These are phyloP conservation scores for Striga hermonthica DNA, from an alignment of 305 asterid species.

Conservation along the genomic window DNA sequence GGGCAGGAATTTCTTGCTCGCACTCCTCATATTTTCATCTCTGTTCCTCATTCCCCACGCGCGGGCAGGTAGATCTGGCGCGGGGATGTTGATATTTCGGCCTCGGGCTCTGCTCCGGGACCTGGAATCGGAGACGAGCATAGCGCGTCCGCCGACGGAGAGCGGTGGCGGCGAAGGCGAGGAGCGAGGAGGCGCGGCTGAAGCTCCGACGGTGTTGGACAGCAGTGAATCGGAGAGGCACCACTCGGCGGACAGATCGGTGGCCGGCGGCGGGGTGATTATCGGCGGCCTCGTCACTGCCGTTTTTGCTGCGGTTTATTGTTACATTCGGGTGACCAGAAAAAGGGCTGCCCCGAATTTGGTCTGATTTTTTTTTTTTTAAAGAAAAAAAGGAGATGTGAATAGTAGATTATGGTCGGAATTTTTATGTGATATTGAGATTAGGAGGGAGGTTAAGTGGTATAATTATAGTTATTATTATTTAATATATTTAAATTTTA, in stretches of 20 bases:
- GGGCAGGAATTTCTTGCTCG: slow-evolving; percentile 31
- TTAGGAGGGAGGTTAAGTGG: too few relatives aligned
- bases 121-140: background rate
- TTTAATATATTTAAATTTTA: too few relatives aligned
- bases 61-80: slow-evolving; percentile 26
- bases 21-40: slow-evolving; percentile 39
- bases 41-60: slow-evolving; percentile 32
- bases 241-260: slow-evolving; percentile 32
- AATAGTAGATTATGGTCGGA: slow-evolving; percentile 25
- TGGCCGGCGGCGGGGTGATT: slow-evolving; percentile 71
- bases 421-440: too few relatives aligned
- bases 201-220: slow-evolving; percentile 45
- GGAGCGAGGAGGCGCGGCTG: slow-evolving; percentile 34
- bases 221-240: slow-evolving; percentile 39
- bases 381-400: slow-evolving; percentile 27
- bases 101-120: slow-evolving; percentile 29
- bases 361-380: slow-evolving; percentile 9
- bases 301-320: slow-evolving; percentile 63
- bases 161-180: slow-evolving; percentile 21
- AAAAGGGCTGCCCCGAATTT: slow-evolving; percentile 25
- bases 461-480: too few relatives aligned
- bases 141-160: slow-evolving; percentile 35
- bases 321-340: slow-evolving; percentile 73
- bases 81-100: slow-evolving; percentile 7
- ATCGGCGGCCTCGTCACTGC: slow-evolving; percentile 76